phyloP scores from a whole-genome alignment of 1,284 basidiomycete genomes.

The Ganoderma leucocontextum region DNA sequence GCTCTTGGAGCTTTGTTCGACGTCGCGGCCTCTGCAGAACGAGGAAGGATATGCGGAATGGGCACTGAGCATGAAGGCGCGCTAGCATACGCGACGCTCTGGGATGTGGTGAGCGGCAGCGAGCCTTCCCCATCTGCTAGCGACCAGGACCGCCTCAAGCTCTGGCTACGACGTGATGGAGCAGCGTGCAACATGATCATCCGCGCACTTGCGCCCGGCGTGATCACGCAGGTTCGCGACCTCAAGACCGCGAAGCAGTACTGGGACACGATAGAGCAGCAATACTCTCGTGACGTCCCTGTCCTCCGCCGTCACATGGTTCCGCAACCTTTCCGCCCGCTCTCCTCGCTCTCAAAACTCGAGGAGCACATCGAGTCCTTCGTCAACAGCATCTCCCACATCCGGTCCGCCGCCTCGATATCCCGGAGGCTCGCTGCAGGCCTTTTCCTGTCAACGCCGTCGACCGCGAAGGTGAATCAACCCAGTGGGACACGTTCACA shows the following conservation, averaged over 20 bases:
- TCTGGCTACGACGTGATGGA: slow-evolving; percentile 15
- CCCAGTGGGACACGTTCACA: slow-evolving; percentile 6
- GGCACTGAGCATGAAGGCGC: slow-evolving; percentile 9
- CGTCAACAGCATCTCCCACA: slow-evolving; percentile 10
- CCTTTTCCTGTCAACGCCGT: slow-evolving; percentile 14
- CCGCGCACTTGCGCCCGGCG: slow-evolving; percentile 1
- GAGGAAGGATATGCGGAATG: slow-evolving; percentile 12
- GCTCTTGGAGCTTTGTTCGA: slow-evolving; percentile 15
- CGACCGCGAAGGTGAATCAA: slow-evolving; percentile 10
- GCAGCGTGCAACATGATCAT: slow-evolving; percentile 10
- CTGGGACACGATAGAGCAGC: slow-evolving; percentile 13
- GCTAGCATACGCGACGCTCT: slow-evolving; percentile 17
- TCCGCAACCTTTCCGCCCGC: slow-evolving; percentile 11
- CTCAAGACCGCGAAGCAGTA: background rate
- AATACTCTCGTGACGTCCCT: slow-evolving; percentile 18
- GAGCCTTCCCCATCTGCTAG: background rate
- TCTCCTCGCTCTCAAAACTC: slow-evolving; percentile 12
- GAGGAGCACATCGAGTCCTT: slow-evolving; percentile 12
- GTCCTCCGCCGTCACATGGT: slow-evolving; percentile 8
- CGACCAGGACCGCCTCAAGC: background rate
- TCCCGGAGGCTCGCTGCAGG: slow-evolving; percentile 12
- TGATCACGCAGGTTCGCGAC: background rate
- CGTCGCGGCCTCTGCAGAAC: slow-evolving; percentile 12
- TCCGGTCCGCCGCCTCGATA: background rate
- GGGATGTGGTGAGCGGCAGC: slow-evolving; percentile 16